Percentiles rank a stretch among this genome's conserved stretches.
These are phyloP conservation scores for Mrakia frigida DNA, from an alignment of 768 basidiomycete genomes.

Conservation along the genomic window DNA sequence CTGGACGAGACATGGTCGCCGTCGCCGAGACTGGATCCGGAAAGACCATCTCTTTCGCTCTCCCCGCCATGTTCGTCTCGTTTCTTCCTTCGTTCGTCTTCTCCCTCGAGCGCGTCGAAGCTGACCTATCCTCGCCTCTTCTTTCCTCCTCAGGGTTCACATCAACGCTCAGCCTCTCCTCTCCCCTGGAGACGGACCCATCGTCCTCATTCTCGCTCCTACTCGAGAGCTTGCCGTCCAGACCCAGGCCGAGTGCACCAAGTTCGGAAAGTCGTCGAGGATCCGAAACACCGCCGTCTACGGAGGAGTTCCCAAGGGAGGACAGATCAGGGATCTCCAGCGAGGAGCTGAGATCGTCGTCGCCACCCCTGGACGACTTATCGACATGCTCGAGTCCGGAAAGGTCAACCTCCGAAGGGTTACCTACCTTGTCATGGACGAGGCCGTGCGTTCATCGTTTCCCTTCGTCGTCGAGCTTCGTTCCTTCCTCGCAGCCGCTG, in stretches of 20 bases:
- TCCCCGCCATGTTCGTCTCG: constrained; percentile 72
- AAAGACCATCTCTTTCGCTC: constrained; percentile 96
- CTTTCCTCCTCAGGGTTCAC: constrained; percentile 53
- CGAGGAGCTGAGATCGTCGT: constrained; percentile 97
- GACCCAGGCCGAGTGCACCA: constrained; percentile 97
- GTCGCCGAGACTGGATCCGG: constrained; percentile 98
- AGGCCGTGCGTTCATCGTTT: constrained; percentile 52
- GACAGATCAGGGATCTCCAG: constrained; percentile 94
- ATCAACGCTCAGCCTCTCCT: constrained; percentile 98
- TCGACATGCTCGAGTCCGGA: constrained; percentile 95
- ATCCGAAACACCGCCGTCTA: constrained; percentile 99
- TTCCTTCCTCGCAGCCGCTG: background rate
- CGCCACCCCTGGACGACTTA: constrained; percentile 98
- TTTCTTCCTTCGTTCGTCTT: background rate
- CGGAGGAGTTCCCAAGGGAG: constrained; percentile 97
- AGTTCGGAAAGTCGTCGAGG: constrained; percentile 83
- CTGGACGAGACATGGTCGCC: constrained; percentile 87
- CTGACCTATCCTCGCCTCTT: background rate
- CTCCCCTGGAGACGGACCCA: constrained; percentile 90
- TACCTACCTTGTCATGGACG: constrained; percentile 98
- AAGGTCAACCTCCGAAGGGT: constrained; percentile 95
- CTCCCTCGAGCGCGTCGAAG: background rate
- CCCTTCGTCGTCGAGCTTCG: background rate
- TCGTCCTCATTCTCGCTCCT: constrained; percentile 91
- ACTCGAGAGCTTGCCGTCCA: constrained; percentile 98